Percentiles rank a stretch among this genome's conserved stretches.
phyloP scores from a whole-genome alignment of 2,329 filamentous ascomycete species.

The Cladosporium austrohemisphaericum region DNA sequence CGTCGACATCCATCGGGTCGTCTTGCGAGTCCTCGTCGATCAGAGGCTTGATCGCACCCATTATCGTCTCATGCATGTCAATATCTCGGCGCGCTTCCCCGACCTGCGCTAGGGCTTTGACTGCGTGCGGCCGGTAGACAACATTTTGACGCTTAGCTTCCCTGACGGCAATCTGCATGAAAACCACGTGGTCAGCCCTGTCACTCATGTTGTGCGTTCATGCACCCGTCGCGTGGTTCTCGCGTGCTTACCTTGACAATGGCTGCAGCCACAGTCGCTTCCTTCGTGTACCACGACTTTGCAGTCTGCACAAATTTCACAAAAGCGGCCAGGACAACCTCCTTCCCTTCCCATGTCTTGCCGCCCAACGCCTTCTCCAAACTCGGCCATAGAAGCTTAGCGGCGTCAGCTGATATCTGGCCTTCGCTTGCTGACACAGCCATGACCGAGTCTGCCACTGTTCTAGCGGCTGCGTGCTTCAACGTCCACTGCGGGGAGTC shows the following conservation, averaged over 20 bases:
- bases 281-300: slow-evolving; percentile 55
- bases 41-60: slow-evolving; percentile 59
- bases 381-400: slow-evolving; percentile 66
- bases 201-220: slow-evolving; percentile 1
- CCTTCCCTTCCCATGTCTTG: slow-evolving; percentile 92
- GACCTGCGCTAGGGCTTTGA: slow-evolving; percentile 69
- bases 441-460: slow-evolving; percentile 68
- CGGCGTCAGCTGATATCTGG: slow-evolving; percentile 48
- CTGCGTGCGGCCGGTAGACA: slow-evolving; percentile 73
- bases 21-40: slow-evolving; percentile 54
- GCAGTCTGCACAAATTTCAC: slow-evolving; percentile 70
- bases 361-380: slow-evolving; percentile 77
- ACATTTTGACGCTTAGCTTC: slow-evolving; percentile 91
- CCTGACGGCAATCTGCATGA: slow-evolving; percentile 63
- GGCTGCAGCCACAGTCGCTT: slow-evolving; percentile 56
- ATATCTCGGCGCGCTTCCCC: slow-evolving; percentile 64
- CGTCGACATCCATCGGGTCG: slow-evolving; percentile 68
- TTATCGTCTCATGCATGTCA: slow-evolving; percentile 65
- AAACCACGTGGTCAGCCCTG: slow-evolving; percentile 22
- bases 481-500: slow-evolving; percentile 83
- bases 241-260: slow-evolving; percentile 58
- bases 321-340: slow-evolving; percentile 75
- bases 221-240: not conserved
- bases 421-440: slow-evolving; percentile 54
- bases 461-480: slow-evolving; percentile 81